Conservation (phyloP, 306 rosid species). For the Crotalaria pallida region DNA sequence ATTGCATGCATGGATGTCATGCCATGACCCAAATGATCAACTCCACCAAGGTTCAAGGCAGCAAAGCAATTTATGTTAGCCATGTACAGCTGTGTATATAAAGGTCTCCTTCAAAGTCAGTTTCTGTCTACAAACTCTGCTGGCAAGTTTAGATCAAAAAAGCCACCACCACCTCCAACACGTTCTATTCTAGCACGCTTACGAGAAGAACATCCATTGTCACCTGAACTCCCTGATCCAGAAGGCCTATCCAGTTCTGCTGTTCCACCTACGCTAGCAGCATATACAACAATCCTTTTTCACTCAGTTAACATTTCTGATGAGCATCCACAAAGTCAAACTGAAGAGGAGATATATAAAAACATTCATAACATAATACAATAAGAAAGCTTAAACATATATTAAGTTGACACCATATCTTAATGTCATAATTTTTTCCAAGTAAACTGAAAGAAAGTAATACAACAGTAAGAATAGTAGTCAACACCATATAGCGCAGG, state of each 20-base stretch:
- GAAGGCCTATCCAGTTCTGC: conserved; percentile 54
- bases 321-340: conserved; percentile 34
- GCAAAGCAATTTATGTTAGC: conserved; percentile 52
- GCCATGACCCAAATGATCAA: conserved; percentile 30
- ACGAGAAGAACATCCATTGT: conserved; percentile 49
- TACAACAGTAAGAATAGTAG: neutral
- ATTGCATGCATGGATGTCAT: conserved; percentile 18
- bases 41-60: conserved; percentile 35
- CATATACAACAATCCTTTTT: conserved; percentile 39
- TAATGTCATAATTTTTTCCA: neutral
- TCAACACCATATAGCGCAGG: too few relatives aligned
- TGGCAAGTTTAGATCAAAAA: conserved; percentile 94
- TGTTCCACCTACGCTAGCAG: conserved; percentile 58
- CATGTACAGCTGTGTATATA: conserved; percentile 57
- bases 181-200: conserved; percentile 79
- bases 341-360: conserved; percentile 28
- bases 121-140: conserved; percentile 78
- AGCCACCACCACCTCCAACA: conserved; percentile 41
- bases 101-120: conserved; percentile 46
- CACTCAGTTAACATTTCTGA: conserved; percentile 40
- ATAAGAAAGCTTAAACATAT: neutral
- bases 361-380: conserved; percentile 20
- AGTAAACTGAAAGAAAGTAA: neutral
- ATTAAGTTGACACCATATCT: neutral
- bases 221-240: conserved; percentile 73